A percentile compares a stretch with the other conserved stretches of the same genome.
phyloP scores from a whole-genome alignment of 139 green algal genomes.

The Chlamydomonas sphaeroides region DNA sequence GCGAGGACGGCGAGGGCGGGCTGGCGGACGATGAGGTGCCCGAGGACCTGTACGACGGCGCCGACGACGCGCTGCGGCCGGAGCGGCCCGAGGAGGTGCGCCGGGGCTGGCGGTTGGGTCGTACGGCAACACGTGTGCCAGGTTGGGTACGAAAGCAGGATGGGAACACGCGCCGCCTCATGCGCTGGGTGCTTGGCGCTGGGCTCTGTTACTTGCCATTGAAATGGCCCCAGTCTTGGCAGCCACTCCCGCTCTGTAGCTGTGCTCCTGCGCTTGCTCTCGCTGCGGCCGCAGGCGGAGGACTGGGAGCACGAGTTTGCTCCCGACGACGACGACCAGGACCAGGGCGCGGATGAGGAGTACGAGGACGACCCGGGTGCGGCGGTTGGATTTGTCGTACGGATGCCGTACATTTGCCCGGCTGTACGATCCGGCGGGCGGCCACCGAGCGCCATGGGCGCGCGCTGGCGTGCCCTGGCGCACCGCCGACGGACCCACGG shows the following conservation, averaged over 20 bases:
- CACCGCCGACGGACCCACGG: not conserved
- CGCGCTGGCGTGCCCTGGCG: not conserved
- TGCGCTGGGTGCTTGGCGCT: too few relatives aligned
- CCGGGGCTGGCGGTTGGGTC: not conserved
- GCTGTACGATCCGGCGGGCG: too few relatives aligned
- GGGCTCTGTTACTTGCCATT: too few relatives aligned
- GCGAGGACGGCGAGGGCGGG: not conserved
- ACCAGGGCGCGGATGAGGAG: constrained; percentile 40
- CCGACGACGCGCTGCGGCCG: constrained; percentile 38
- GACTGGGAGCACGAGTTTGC: constrained; percentile 52
- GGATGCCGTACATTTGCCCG: too few relatives aligned
- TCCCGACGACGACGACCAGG: constrained; percentile 47
- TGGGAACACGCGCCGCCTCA: too few relatives aligned
- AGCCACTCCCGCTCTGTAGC: too few relatives aligned
- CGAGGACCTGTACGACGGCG: constrained; percentile 47
- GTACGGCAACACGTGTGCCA: not conserved
- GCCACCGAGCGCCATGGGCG: too few relatives aligned
- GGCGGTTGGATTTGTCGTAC: too few relatives aligned
- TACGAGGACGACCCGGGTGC: constrained; percentile 34
- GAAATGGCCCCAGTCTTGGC: too few relatives aligned
- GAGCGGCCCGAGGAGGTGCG: constrained; percentile 48
- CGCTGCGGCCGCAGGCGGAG: constrained; percentile 42
- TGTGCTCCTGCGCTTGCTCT: too few relatives aligned
- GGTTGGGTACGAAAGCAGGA: too few relatives aligned
- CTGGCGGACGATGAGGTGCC: constrained; percentile 37